These are phyloP conservation scores for Albugo candida DNA, from an alignment of 352 stramenopile species.

Conservation along the genomic window DNA sequence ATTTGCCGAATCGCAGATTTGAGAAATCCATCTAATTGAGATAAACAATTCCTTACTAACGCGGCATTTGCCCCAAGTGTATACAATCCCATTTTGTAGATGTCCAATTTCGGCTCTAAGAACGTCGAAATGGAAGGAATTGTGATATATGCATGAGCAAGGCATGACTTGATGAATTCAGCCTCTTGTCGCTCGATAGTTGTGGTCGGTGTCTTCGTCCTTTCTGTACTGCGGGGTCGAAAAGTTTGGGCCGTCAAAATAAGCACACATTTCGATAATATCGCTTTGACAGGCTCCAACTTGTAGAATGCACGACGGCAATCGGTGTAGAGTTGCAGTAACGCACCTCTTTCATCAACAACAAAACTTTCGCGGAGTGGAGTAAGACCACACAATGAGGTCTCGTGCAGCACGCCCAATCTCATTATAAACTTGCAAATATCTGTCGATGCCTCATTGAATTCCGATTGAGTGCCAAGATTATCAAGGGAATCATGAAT, in stretches of 20 bases:
- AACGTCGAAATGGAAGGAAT: slow-evolving; percentile 54
- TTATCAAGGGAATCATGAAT: slow-evolving; percentile 72
- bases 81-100: slow-evolving; percentile 37
- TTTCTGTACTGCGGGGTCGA: neutral
- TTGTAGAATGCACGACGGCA: slow-evolving; percentile 78
- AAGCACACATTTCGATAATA: slow-evolving; percentile 34
- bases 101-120: slow-evolving; percentile 4
- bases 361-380: slow-evolving; percentile 7
- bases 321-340: slow-evolving; percentile 78
- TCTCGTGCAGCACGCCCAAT: slow-evolving; percentile 19
- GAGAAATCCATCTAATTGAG: slow-evolving; percentile 73
- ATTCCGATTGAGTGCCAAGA: slow-evolving; percentile 40
- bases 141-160: slow-evolving; percentile 81
- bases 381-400: too few relatives aligned
- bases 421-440: slow-evolving; percentile 67
- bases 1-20: slow-evolving; percentile 64
- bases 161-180: slow-evolving; percentile 72
- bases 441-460: slow-evolving; percentile 28
- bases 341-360: slow-evolving; percentile 56
- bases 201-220: slow-evolving; percentile 3
- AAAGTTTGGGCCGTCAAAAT: slow-evolving; percentile 29
- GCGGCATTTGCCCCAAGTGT: slow-evolving; percentile 42
- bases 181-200: slow-evolving; percentile 14
- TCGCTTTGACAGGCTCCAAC: slow-evolving; percentile 46
- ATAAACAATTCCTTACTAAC: slow-evolving; percentile 46